phyloP scores from a whole-genome alignment of 805 yeast species.

The Myxozyma udenii region DNA sequence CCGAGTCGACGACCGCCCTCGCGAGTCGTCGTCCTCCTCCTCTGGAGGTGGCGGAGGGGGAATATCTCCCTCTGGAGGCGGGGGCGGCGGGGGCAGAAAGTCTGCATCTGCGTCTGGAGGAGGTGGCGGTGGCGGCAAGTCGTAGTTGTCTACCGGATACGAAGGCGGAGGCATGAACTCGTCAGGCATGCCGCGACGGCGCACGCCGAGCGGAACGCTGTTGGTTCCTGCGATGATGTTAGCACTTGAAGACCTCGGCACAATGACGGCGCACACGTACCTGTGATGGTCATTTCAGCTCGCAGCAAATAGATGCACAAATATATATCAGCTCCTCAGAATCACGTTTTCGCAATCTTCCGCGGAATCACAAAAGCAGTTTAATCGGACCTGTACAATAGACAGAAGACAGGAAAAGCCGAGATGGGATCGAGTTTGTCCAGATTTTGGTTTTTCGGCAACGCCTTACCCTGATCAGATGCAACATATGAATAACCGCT shows the following conservation, averaged over 20 bases:
- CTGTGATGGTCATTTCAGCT: slow-evolving; percentile 16
- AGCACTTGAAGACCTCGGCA: too few species aligned
- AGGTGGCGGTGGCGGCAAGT: slow-evolving; percentile 26
- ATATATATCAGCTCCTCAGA: too few species aligned
- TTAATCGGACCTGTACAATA: too few species aligned
- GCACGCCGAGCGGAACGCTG: slow-evolving; percentile 26
- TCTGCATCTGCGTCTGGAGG: slow-evolving; percentile 5
- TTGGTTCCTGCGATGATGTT: slow-evolving; percentile 30
- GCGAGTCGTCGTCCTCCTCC: slow-evolving; percentile 1
- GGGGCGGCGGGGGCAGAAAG: slow-evolving; percentile 19
- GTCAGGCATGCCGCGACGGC: slow-evolving; percentile 25
- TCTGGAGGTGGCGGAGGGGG: slow-evolving; percentile 12
- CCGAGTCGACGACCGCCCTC: slow-evolving; percentile 14
- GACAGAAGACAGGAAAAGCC: too few species aligned
- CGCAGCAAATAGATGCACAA: too few species aligned
- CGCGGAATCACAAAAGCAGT: too few species aligned
- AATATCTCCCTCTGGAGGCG: slow-evolving; percentile 10
- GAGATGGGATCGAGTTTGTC: too few species aligned
- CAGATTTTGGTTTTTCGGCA: too few species aligned
- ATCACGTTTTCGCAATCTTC: too few species aligned
- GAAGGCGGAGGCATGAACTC: slow-evolving; percentile 20
- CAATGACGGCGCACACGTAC: slow-evolving; percentile 6
- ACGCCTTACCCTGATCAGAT: too few species aligned
- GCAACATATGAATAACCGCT: too few species aligned
- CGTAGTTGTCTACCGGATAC: slow-evolving; percentile 5